Evolutionary conservation across 306 rosid species (phyloP), one percentile per base, ranked within the genome.

Genomic region (Pterocarpus macrocarpus): DNA sequence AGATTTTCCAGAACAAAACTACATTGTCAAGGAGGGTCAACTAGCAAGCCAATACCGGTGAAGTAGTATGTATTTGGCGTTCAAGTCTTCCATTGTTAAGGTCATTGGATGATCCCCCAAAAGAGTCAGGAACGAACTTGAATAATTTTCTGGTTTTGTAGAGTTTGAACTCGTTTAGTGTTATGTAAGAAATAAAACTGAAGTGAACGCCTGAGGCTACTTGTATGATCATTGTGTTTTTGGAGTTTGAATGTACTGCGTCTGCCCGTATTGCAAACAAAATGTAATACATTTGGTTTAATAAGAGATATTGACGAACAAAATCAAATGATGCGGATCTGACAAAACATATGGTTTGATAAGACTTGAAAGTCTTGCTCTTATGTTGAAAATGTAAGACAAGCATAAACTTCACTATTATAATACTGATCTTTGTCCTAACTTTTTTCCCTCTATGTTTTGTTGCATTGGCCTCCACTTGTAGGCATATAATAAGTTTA

Each of bases 11-110:
- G 81, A 90, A 16, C 96, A 90, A 58, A 86, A 95, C 94, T 95
- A 95, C 93, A 95, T 93, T 76, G 99, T 95, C 49, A 95, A 93
- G 89, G 94, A 87, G 68, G 98, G 99, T 61, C 64, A 91, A 78
- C 86, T 95, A 4, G 99, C 99, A 34, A 88, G 93, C 86, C 99
- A 95, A 72, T 95, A 95, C 82, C 91, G 78, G 44, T 95, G 88
- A 89, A 81, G 45, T 30, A n/a, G 2, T 5, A 15, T 64, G 39
- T 12, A 15, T 78, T 64, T 65, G 58, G 65, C 52, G 30, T 53
- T 75, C 4, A 34, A 64, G 68, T 56, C 82, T 71, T 73, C 58
- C 68, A 44, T 50, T 80, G 71, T 59, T 62, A 38, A 79, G 76
- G 75, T 58, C 45, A 38, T 49, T 14, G 74, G 62, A 58, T 47